phyloP scores from a whole-genome alignment of 2,329 filamentous ascomycete species.

The Phialophora chinensis region DNA sequence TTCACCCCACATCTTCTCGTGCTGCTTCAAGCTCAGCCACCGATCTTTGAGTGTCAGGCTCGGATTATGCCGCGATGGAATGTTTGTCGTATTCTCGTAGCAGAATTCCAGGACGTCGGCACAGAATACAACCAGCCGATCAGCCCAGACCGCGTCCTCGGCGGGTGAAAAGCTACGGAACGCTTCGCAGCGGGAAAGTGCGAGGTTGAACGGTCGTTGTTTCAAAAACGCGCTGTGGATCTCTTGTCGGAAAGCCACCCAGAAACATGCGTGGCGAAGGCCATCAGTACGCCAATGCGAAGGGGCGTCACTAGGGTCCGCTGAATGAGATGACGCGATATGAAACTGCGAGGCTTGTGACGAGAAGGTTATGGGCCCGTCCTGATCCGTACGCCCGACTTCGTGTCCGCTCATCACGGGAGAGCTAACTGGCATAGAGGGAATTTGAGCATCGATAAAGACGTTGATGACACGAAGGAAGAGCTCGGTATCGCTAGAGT shows the following conservation, averaged over 20 bases:
- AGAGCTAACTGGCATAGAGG: slow-evolving; percentile 19
- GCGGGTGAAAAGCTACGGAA: slow-evolving; percentile 46
- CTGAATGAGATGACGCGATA: slow-evolving; percentile 2
- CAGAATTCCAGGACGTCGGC: slow-evolving; percentile 68
- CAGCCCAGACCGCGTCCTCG: slow-evolving; percentile 51
- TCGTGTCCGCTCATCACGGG: slow-evolving; percentile 25
- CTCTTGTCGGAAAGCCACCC: slow-evolving; percentile 58
- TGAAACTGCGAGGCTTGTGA: slow-evolving; percentile 49
- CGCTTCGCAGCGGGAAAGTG: slow-evolving; percentile 48
- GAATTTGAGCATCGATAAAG: slow-evolving; percentile 39
- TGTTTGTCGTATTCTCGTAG: slow-evolving; percentile 48
- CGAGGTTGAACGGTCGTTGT: slow-evolving; percentile 48
- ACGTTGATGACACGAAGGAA: slow-evolving; percentile 41
- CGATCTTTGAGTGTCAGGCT: slow-evolving; percentile 48
- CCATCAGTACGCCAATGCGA: slow-evolving; percentile 36
- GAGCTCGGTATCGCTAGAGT: slow-evolving; percentile 35
- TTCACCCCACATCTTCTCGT: slow-evolving; percentile 23
- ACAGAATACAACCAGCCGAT: slow-evolving; percentile 66
- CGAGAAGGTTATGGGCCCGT: slow-evolving; percentile 41
- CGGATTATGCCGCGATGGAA: background rate
- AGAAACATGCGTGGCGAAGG: slow-evolving; percentile 54
- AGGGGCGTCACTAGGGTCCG: background rate
- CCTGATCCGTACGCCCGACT: background rate
- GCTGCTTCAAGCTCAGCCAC: slow-evolving; percentile 53
- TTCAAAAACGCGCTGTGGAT: slow-evolving; percentile 55